These are phyloP conservation scores for Coemansia sp. DNA, from an alignment of 192 early-diverging fungal genomes.

Conservation along the genomic window DNA sequence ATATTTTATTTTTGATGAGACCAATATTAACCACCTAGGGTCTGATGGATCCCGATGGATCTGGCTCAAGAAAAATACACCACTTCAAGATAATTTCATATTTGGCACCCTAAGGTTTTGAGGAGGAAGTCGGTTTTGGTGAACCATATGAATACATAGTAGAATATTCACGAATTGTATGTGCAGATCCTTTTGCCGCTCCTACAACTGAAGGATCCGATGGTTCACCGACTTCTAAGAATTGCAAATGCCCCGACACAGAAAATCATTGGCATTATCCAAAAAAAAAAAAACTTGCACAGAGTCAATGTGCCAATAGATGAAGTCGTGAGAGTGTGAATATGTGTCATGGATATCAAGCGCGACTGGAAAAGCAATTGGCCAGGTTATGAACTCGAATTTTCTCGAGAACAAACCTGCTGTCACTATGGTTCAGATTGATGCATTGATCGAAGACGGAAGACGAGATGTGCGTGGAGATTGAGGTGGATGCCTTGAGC, in stretches of 20 bases:
- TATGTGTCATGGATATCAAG: slow-evolving; percentile 44
- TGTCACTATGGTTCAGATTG: slow-evolving; percentile 48
- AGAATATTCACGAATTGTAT: slow-evolving; percentile 33
- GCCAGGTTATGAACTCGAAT: slow-evolving; percentile 26
- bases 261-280: slow-evolving; percentile 28
- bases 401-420: slow-evolving; percentile 29
- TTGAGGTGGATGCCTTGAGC: slow-evolving; percentile 47
- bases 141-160: slow-evolving; percentile 31
- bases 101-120: too few species aligned
- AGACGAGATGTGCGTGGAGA: slow-evolving; percentile 45
- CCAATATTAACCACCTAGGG: too few species aligned
- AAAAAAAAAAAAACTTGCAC: background rate
- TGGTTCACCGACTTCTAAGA: slow-evolving; percentile 13
- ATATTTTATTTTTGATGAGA: too few species aligned
- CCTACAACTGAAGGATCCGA: slow-evolving; percentile 29
- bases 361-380: slow-evolving; percentile 37
- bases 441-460: slow-evolving; percentile 36
- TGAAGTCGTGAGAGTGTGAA: slow-evolving; percentile 38
- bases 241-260: slow-evolving; percentile 12
- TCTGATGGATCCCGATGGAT: too few species aligned
- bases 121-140: slow-evolving; percentile 22
- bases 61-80: too few species aligned
- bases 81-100: too few species aligned
- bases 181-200: slow-evolving; percentile 17
- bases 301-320: slow-evolving; percentile 10